Conservation (phyloP, 2,329 filamentous ascomycete genomes). For the Microascus cirrosus region DNA sequence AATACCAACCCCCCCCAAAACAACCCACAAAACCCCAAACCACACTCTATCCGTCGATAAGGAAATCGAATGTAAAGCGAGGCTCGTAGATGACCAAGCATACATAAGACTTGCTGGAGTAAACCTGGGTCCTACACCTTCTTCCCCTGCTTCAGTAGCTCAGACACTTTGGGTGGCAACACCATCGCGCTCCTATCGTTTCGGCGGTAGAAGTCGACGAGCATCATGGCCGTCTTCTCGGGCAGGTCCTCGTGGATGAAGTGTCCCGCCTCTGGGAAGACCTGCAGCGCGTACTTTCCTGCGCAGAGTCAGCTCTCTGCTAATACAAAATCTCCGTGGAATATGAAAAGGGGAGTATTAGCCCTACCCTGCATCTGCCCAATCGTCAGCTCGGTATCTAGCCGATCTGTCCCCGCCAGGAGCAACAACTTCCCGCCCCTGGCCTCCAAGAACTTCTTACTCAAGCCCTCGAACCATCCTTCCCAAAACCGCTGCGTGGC, state of each 20-base stretch:
- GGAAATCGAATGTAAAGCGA: no score
- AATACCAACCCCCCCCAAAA: no score
- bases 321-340: no score
- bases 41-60: no score
- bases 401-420: conserved; percentile 76
- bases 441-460: conserved; percentile 73
- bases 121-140: conserved; percentile 28
- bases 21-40: not conserved
- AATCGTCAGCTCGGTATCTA: conserved; percentile 89
- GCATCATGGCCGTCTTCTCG: conserved; percentile 71
- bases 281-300: conserved; percentile 91
- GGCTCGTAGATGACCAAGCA: no score
- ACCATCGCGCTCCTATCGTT: conserved; percentile 82
- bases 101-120: no score
- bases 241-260: conserved; percentile 95
- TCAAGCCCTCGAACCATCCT: conserved; percentile 83
- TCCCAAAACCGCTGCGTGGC: conserved; percentile 88
- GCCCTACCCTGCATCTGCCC: conserved; percentile 85
- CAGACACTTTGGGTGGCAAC: conserved; percentile 82
- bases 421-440: conserved; percentile 76
- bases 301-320: not conserved
- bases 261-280: conserved; percentile 89
- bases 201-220: conserved; percentile 84
- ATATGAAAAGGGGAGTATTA: not conserved
- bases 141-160: conserved; percentile 53